Evolutionary conservation across 2,329 filamentous ascomycete genomes (phyloP), one percentile per base, ranked within the genome.

Genomic region (Aureobasidium lini): DNA sequence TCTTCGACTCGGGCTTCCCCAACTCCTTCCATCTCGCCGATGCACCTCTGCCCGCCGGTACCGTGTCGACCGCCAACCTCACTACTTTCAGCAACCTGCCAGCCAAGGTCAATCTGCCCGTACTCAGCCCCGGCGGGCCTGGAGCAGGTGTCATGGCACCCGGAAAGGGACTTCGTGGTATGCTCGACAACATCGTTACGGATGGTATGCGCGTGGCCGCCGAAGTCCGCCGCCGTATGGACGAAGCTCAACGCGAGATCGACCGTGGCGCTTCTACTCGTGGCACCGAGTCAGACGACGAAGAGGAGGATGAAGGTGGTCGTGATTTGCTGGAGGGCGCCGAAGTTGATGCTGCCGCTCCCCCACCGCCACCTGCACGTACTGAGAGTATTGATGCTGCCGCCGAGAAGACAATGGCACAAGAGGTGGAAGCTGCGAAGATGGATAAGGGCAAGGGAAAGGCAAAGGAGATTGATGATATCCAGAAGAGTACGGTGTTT

Each of bases 121-220:
- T 64, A 0, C 62, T 70, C 46, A 65, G 62, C 23, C 65, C 69
- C 6, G 70, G 69, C 18, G 69, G 72, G 1, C 69, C 71, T 0
- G 68, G 64, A 15, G 70, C 80, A 0, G 80, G 82, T 40, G 81
- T 86, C 62, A 79, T 86, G 68, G 79, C 83, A 36, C 84, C 79
- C 47, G 80, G 84, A 1, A 88, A 92, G 64, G 90, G 94, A 23
- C 81, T 99, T 1, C 83, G 94, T 43, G 94, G 94, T 18, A 94
- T 99, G 61, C 79, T 99, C 40, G 94, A 99, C 76, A 96, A 95
- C 67, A 97, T 99, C 67, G 94, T 97, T 64, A 95, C 89, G 1
- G 94, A 99, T 70, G 94, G 94, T 43, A 96, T 97, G 86, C 87
- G 93, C 36, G 93, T 97, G 61, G 94, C 94, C 0, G 89, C 88